Conservation (phyloP, 441 rosid species). For the Isatis lusitanica region DNA sequence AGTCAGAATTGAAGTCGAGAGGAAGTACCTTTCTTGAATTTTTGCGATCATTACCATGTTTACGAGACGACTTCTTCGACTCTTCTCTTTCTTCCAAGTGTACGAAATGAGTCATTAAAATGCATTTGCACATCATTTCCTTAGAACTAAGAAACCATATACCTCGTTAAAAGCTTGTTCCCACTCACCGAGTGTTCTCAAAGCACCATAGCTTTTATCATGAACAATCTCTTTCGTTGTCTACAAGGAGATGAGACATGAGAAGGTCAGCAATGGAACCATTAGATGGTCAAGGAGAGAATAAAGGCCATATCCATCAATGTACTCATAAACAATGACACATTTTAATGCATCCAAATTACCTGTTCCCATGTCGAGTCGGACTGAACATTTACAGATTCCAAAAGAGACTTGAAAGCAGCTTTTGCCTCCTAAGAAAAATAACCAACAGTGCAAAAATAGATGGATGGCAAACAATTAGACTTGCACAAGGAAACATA, state of each 20-base stretch:
- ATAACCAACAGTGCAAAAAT: slow-evolving; percentile 1
- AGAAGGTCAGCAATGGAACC: slow-evolving; percentile 34
- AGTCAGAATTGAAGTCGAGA: no score
- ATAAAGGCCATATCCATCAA: slow-evolving; percentile 6
- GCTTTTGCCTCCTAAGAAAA: slow-evolving; percentile 82
- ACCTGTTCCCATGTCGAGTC: slow-evolving; percentile 99
- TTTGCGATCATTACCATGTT: no score
- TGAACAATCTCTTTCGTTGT: slow-evolving; percentile 84
- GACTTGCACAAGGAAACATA: slow-evolving; percentile 1
- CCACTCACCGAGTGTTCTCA: slow-evolving; percentile 93
- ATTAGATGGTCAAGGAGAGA: slow-evolving; percentile 9
- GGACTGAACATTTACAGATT: slow-evolving; percentile 81
- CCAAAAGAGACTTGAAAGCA: slow-evolving; percentile 93
- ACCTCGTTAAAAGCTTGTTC: slow-evolving; percentile 99
- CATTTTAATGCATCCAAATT: slow-evolving; percentile 27
- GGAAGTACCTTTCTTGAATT: no score
- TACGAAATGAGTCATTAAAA: no score
- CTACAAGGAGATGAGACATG: slow-evolving; percentile 43
- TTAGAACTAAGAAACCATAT: slow-evolving; percentile 28
- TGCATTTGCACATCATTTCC: not conserved
- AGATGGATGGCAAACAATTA: slow-evolving; percentile 20
- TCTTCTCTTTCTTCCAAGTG: no score
- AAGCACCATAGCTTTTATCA: slow-evolving; percentile 87
- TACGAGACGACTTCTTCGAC: no score
- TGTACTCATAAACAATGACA: slow-evolving; percentile 1